Base-by-base conservation (phyloP, 2,329 filamentous ascomycete species). In the Venturia aucupariae region DNA sequence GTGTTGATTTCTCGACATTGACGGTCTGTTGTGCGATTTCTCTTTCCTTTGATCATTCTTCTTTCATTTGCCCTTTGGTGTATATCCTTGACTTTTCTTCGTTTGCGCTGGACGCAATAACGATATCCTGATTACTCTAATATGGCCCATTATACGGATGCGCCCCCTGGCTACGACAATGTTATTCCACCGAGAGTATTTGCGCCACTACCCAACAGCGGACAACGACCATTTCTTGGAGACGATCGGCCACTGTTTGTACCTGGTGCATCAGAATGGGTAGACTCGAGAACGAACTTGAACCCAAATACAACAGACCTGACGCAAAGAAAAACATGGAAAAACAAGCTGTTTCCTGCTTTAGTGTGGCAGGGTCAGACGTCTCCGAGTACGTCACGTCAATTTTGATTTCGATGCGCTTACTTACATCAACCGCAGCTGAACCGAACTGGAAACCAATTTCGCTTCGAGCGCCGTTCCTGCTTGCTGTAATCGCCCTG, bases 381-480 rank as follows among this genome's bases (percentile, higher is more conserved):
- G n/a, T n/a, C n/a, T n/a, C n/a, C n/a, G n/a, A n/a, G n/a, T n/a
- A n/a, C n/a, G n/a, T n/a, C n/a, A n/a, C n/a, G n/a, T n/a, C n/a
- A n/a, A n/a, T n/a, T n/a, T n/a, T n/a, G n/a, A n/a, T n/a, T 15
- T 48, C 7, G 10, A 6, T 22, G 24, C 19, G 27, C 17, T 19
- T 3, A 15, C 51, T 55, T 35, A 55, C 30, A 35, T 55, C 15
- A 8, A 55, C 11, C 35, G 30, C 2, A 1, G 11, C 0, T 30
- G 19, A 57, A 8, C 10, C 30, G 27, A 24, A 59, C 8, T 80
- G 77, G 78, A 78, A 73, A 38, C 77, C 77, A 0, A 19, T 70
- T 2, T 76, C 76, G 0, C 67, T 79, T 2, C 69, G 70, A 57
- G 69, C 70, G 0, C 71, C 76, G 0, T 74, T 81, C 0, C 72